Percentiles rank a stretch among this genome's conserved stretches.
phyloP scores from a whole-genome alignment of 352 stramenopile genomes.

The Lagenidium giganteum region DNA sequence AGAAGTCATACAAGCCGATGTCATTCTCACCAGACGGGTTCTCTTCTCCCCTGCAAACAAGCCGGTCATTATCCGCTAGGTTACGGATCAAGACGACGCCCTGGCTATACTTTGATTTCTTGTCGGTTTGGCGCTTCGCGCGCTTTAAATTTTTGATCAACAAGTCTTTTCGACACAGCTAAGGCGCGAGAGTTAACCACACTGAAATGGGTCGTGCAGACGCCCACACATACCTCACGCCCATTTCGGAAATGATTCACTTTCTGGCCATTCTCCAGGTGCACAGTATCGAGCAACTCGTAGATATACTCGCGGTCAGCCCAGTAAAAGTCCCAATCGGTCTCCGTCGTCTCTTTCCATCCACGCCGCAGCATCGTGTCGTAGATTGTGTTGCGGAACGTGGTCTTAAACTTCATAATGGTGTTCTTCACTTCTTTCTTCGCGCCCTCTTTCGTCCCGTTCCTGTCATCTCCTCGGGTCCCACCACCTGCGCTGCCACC shows the following conservation, averaged over 20 bases:
- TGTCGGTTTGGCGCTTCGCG: constrained; percentile 73
- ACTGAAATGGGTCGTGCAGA: neutral
- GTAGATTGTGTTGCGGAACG: constrained; percentile 91
- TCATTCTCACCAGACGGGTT: constrained; percentile 9
- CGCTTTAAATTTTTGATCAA: constrained; percentile 96
- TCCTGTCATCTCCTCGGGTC: constrained; percentile 2
- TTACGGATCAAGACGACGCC: too few relatives aligned
- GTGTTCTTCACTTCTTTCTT: constrained; percentile 1
- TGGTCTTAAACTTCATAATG: constrained; percentile 84
- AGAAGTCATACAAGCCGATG: constrained; percentile 84
- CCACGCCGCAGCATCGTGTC: constrained; percentile 84
- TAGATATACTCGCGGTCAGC: constrained; percentile 89
- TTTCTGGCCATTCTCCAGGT: constrained; percentile 76
- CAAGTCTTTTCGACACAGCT: constrained; percentile 91
- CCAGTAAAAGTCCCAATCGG: constrained; percentile 90
- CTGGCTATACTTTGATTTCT: constrained; percentile 56
- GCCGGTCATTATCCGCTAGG: neutral
- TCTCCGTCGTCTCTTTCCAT: constrained; percentile 88
- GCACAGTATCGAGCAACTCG: constrained; percentile 86
- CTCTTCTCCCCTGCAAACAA: constrained; percentile 31
- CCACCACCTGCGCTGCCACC: constrained; percentile 9
- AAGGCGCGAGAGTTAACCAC: neutral
- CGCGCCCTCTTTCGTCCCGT: constrained; percentile 4
- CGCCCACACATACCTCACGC: constrained; percentile 34
- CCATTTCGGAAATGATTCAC: constrained; percentile 92